Percentiles rank a stretch among this genome's conserved stretches.
Evolutionary conservation across 1,284 basidiomycete species (phyloP).

Genomic region (Ustilago bromivora): DNA sequence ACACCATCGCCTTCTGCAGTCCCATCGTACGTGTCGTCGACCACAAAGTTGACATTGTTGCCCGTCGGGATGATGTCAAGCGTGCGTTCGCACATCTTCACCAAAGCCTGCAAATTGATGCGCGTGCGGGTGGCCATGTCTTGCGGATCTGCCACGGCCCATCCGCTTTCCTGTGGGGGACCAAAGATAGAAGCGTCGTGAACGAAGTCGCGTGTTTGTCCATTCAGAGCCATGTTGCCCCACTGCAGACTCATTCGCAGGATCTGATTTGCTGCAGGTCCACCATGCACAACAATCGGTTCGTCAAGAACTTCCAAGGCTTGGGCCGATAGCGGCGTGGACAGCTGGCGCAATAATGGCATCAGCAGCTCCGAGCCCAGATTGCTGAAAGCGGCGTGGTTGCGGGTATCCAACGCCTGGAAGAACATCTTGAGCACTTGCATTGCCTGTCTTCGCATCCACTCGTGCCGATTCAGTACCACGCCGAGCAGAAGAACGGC

Average conservation of each 20-base stretch:
- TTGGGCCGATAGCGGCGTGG: conserved; percentile 84
- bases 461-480: conserved; percentile 84
- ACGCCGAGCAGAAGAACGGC: conserved; percentile 85
- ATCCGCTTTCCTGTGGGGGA: conserved; percentile 60
- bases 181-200: conserved; percentile 60
- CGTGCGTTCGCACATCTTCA: conserved; percentile 62
- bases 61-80: conserved; percentile 55
- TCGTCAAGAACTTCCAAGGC: conserved; percentile 92
- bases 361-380: conserved; percentile 88
- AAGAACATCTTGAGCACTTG: conserved; percentile 89
- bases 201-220: conserved; percentile 48
- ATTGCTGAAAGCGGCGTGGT: conserved; percentile 75
- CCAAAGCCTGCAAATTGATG: conserved; percentile 62
- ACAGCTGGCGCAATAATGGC: conserved; percentile 86
- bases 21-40: conserved; percentile 53
- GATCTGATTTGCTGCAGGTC: conserved; percentile 83
- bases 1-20: conserved; percentile 28
- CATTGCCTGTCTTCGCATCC: conserved; percentile 85
- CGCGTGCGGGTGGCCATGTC: conserved; percentile 60
- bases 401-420: conserved; percentile 83
- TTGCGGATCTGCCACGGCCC: conserved; percentile 63
- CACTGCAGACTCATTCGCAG: conserved; percentile 78
- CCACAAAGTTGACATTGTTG: conserved; percentile 63
- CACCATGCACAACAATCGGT: conserved; percentile 80
- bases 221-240: conserved; percentile 41